Conservation (phyloP, 2,329 filamentous ascomycete species). For the Juglanconis sp. region DNA sequence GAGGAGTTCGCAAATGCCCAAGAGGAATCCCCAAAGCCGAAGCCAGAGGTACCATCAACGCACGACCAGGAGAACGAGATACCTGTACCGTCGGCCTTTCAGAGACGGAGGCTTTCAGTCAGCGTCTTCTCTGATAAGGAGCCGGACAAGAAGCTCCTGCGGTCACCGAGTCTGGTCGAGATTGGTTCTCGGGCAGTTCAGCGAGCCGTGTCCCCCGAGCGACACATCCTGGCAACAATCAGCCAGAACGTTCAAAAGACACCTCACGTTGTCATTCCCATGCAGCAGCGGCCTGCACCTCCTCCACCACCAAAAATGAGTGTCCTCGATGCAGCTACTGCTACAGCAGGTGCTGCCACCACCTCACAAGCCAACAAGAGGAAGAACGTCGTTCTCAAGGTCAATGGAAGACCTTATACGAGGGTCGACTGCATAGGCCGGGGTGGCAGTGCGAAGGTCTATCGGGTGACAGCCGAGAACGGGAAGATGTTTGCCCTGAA, state of each 20-base stretch:
- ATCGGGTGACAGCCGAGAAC: conserved; percentile 94
- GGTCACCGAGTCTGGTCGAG: conserved; percentile 44
- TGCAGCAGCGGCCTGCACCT: conserved; percentile 63
- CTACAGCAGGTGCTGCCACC: conserved; percentile 74
- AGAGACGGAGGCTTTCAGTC: conserved; percentile 49
- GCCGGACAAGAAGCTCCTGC: conserved; percentile 48
- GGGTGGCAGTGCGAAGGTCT: conserved; percentile 91
- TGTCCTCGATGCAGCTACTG: conserved; percentile 85
- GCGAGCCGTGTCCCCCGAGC: conserved; percentile 48
- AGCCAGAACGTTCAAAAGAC: conserved; percentile 55
- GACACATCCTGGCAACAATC: conserved; percentile 52
- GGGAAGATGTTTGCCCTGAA: conserved; percentile 94
- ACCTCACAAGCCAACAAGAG: conserved; percentile 65
- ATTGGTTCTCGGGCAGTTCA: conserved; percentile 33
- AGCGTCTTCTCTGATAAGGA: conserved; percentile 49
- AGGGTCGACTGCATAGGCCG: conserved; percentile 86
- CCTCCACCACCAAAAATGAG: conserved; percentile 91
- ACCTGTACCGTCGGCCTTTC: conserved; percentile 62
- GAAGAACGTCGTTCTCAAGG: conserved; percentile 76
- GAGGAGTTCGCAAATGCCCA: conserved; percentile 27
- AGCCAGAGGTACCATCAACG: conserved; percentile 54
- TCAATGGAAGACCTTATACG: conserved; percentile 90
- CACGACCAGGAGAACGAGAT: conserved; percentile 82
- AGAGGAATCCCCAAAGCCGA: conserved; percentile 36
- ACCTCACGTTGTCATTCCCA: conserved; percentile 39